Conservation (phyloP, 345 rosid species). For the Euclidium syriacum region DNA sequence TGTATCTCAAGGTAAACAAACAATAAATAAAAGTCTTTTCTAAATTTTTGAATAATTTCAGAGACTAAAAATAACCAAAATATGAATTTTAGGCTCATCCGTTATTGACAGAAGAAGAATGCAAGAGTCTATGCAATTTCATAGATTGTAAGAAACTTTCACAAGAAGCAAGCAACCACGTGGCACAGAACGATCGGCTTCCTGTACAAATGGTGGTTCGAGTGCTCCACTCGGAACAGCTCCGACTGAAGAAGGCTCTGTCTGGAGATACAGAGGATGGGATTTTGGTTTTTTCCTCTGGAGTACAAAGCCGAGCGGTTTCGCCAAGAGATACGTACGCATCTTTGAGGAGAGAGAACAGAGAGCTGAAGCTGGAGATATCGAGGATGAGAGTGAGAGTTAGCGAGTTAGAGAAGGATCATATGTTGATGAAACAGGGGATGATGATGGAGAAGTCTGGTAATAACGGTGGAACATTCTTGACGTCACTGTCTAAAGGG, state of each 20-base stretch:
- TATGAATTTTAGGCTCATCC: conserved; percentile 54
- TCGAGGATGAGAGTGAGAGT: conserved; percentile 95
- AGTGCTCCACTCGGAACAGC: conserved; percentile 25
- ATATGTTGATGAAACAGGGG: conserved; percentile 77
- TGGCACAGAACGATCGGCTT: conserved; percentile 33
- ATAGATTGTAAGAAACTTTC: conserved; percentile 51
- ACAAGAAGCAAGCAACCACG: conserved; percentile 31
- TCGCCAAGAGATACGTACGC: conserved; percentile 93
- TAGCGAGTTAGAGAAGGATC: conserved; percentile 86
- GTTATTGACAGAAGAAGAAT: conserved; percentile 51
- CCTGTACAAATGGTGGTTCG: conserved; percentile 29
- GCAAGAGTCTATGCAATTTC: conserved; percentile 60
- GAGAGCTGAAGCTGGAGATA: conserved; percentile 92
- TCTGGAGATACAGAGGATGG: conserved; percentile 63
- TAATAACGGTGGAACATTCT: conserved; percentile 52
- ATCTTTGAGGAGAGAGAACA: conserved; percentile 85
- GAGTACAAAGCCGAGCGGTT: conserved; percentile 77
- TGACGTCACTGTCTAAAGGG: conserved; percentile 73
- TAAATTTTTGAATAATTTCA: neutral
- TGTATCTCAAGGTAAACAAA: conserved; percentile 65
- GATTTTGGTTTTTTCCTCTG: conserved; percentile 38
- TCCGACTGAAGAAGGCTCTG: conserved; percentile 58
- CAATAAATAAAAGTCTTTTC: neutral
- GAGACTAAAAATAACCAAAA: neutral
- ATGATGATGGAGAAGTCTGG: conserved; percentile 74